phyloP scores from a whole-genome alignment of 192 early-diverging fungal genomes.

The Lobosporangium transversale region DNA sequence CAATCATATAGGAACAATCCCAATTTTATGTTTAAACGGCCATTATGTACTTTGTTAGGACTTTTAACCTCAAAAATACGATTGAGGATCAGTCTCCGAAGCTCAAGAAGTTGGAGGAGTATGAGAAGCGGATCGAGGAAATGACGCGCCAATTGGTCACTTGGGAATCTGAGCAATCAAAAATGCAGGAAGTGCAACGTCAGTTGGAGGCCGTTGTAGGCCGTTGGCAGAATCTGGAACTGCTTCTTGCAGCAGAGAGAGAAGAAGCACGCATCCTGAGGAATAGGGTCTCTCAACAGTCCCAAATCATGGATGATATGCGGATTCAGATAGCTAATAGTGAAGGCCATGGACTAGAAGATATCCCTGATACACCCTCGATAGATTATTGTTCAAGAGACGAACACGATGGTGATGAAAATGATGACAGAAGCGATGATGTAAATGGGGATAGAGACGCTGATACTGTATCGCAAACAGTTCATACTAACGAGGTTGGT shows the following conservation, averaged over 20 bases:
- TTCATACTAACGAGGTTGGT: background rate
- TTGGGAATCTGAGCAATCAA: conserved; percentile 52
- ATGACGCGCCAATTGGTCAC: conserved; percentile 61
- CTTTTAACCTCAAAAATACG: conserved; percentile 58
- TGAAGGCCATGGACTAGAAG: conserved; percentile 6
- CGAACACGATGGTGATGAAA: background rate
- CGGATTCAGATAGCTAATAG: conserved; percentile 36
- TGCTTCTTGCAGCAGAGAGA: conserved; percentile 34
- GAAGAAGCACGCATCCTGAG: conserved; percentile 29
- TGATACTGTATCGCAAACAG: background rate
- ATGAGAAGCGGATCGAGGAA: conserved; percentile 59
- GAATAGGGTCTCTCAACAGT: conserved; percentile 36
- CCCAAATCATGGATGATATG: conserved; percentile 52
- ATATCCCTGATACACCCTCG: background rate
- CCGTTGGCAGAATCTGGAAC: conserved; percentile 50
- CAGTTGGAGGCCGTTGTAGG: conserved; percentile 54
- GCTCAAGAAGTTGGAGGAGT: conserved; percentile 57
- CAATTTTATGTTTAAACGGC: too few species aligned
- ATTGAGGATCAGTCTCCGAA: conserved; percentile 57
- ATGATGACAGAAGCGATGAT: background rate
- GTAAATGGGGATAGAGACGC: background rate
- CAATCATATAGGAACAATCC: too few species aligned
- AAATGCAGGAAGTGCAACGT: conserved; percentile 55
- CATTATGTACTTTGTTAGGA: too few species aligned
- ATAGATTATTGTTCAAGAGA: conserved; percentile 8